Conservation (phyloP, 2,329 filamentous ascomycete genomes). For the Fusarium musae region DNA sequence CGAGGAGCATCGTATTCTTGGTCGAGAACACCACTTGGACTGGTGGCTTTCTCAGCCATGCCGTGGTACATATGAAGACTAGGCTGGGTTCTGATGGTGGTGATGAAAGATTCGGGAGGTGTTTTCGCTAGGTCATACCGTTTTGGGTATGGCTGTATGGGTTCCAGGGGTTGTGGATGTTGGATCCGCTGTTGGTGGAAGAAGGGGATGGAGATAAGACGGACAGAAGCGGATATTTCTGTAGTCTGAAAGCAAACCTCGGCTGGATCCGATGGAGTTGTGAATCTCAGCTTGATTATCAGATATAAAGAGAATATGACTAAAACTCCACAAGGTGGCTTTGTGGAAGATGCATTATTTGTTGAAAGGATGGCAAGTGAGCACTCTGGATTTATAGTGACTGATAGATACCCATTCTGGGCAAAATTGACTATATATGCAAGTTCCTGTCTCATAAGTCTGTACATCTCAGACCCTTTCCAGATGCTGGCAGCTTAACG, state of each 20-base stretch:
- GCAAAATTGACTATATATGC: background rate
- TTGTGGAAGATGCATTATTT: background rate
- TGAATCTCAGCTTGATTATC: background rate
- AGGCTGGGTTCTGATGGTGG: background rate
- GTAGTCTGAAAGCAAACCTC: background rate
- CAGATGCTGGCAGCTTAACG: background rate
- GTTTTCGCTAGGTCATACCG: background rate
- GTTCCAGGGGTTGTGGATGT: background rate
- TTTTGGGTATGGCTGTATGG: background rate
- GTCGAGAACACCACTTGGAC: background rate
- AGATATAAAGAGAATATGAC: no score
- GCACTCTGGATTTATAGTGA: fast-evolving
- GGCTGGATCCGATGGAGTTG: background rate
- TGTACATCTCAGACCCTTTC: background rate
- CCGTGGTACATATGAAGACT: background rate
- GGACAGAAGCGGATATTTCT: background rate
- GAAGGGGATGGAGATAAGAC: background rate
- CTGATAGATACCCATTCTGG: no score
- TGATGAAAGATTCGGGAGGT: background rate
- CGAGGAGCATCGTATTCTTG: background rate
- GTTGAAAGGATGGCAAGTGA: no score
- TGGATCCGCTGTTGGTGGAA: background rate
- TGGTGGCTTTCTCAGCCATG: background rate
- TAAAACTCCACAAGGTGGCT: background rate
- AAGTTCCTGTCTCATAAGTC: background rate